Percentiles rank a stretch among this genome's conserved stretches.
phyloP scores from a whole-genome alignment of 208 protist genomes.

The Crithidia acanthocephali region DNA sequence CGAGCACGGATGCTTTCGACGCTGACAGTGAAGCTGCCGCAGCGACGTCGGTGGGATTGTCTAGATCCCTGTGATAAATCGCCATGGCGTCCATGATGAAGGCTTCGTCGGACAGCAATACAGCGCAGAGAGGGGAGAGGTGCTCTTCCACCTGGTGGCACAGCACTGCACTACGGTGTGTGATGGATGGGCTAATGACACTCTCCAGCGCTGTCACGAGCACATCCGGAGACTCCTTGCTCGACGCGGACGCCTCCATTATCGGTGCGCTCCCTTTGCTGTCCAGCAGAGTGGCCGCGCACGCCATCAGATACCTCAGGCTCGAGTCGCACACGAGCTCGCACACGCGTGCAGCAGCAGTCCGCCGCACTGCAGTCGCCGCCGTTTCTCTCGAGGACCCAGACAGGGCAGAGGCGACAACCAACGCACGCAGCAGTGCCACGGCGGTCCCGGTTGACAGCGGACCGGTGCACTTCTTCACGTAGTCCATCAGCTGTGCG shows the following conservation, averaged over 20 bases:
- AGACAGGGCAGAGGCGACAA: background rate
- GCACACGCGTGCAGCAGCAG: conserved; percentile 16
- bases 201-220: background rate
- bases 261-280: background rate
- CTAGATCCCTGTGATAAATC: background rate
- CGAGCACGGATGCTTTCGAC: background rate
- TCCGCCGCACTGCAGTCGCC: background rate
- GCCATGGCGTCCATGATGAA: background rate
- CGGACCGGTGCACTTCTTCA: background rate
- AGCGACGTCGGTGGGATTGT: background rate
- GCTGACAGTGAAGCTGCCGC: background rate
- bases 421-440: conserved; percentile 19
- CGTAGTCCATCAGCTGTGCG: background rate
- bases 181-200: background rate
- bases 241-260: background rate
- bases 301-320: background rate
- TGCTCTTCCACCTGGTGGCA: conserved; percentile 1
- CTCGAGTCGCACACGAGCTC: conserved; percentile 9
- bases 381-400: background rate
- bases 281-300: conserved; percentile 13
- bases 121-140: conserved; percentile 9
- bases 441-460: conserved; percentile 24
- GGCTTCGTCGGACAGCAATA: conserved; percentile 17
- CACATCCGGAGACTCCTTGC: background rate
- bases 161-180: conserved; percentile 5